These are phyloP conservation scores for Parachlorella kessleri DNA, from an alignment of 139 green algal species.

Conservation along the genomic window DNA sequence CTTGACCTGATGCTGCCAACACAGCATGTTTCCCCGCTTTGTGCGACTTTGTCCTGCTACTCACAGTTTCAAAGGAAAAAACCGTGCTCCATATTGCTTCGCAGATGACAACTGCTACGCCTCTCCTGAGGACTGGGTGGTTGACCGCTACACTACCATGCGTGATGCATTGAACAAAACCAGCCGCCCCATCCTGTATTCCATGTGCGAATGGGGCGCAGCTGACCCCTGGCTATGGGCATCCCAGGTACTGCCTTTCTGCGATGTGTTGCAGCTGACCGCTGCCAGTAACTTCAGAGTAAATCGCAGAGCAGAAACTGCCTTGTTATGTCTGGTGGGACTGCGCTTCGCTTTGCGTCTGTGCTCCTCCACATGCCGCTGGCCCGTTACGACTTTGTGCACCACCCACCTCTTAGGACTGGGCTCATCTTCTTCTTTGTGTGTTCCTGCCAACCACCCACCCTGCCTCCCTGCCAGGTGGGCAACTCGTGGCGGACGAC, in stretches of 20 bases:
- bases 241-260: conserved; percentile 49
- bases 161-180: conserved; percentile 68
- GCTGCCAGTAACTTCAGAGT: no score
- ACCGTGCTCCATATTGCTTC: no score
- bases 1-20: no score
- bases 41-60: no score
- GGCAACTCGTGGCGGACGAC: conserved; percentile 19
- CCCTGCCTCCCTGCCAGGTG: not conserved
- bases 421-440: not conserved
- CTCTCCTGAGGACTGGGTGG: not conserved
- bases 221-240: conserved; percentile 68
- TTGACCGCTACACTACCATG: conserved; percentile 62
- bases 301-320: not conserved
- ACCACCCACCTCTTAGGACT: no score
- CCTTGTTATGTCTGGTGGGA: not conserved
- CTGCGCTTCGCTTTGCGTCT: not conserved
- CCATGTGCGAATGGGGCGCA: conserved; percentile 76
- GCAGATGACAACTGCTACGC: conserved; percentile 65
- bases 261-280: no score
- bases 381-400: not conserved
- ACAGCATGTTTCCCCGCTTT: no score
- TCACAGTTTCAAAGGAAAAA: no score
- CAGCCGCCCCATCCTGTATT: conserved; percentile 70
- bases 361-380: not conserved
- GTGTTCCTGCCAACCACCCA: not conserved